Conservation (phyloP, 192 early-diverging fungal species). For the Coemansia sp. region DNA sequence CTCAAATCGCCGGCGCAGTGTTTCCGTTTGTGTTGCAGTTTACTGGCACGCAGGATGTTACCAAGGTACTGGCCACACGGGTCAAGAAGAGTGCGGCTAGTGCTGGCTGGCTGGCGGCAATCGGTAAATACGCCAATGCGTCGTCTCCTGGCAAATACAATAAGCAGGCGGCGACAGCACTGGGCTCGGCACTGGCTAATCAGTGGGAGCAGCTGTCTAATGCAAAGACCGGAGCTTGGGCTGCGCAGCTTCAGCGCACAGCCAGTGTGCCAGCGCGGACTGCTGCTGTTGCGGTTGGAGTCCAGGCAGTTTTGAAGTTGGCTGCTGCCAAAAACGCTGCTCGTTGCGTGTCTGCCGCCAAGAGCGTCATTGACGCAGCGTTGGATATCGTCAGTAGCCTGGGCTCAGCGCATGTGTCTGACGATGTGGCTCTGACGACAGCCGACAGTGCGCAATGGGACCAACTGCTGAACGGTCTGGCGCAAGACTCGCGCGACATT, state of each 20-base stretch:
- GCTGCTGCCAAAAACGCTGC: conserved; percentile 3
- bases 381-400: conserved; percentile 1
- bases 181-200: conserved; percentile 23
- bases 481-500: neutral
- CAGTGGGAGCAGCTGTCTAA: conserved; percentile 3
- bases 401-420: neutral
- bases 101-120: conserved; percentile 28
- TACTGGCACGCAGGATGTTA: conserved; percentile 4
- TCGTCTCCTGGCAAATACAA: conserved; percentile 13
- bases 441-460: conserved; percentile 16
- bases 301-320: conserved; percentile 24
- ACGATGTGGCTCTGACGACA: conserved; percentile 6
- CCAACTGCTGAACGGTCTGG: conserved; percentile 17
- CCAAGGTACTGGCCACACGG: conserved; percentile 10
- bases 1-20: conserved; percentile 7
- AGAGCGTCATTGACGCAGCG: conserved; percentile 17
- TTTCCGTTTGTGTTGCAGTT: conserved; percentile 27
- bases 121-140: neutral
- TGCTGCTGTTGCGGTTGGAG: conserved; percentile 30
- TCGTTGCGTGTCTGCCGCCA: conserved; percentile 9
- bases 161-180: neutral
- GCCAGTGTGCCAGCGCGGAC: conserved; percentile 3
- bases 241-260: conserved; percentile 15
- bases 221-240: conserved; percentile 12
- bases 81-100: conserved; percentile 7